phyloP scores from a whole-genome alignment of 2,329 filamentous ascomycete genomes.

The Phialemoniopsis sp. region DNA sequence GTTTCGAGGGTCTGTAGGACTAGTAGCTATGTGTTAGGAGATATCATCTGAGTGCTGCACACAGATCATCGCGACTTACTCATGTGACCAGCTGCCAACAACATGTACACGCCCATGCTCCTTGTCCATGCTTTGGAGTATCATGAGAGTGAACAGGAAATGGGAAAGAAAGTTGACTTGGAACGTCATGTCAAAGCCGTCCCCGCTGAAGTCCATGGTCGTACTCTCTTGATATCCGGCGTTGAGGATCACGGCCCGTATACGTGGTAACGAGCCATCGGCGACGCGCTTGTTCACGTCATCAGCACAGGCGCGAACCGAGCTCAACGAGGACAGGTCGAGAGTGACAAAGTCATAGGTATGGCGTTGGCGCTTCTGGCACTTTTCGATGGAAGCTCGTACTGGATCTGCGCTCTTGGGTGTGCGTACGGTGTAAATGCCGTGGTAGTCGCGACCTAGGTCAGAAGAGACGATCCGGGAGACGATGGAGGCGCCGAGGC shows the following conservation, averaged over 20 bases:
- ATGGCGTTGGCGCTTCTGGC: not conserved
- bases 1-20: conserved; percentile 10
- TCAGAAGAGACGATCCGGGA: conserved; percentile 8
- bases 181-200: conserved; percentile 23
- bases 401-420: conserved; percentile 4
- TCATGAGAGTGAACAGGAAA: conserved; percentile 20
- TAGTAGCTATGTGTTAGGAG: no score
- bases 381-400: no score
- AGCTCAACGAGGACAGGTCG: conserved; percentile 11
- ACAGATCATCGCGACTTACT: conserved; percentile 13
- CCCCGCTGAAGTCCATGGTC: conserved; percentile 16
- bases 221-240: conserved; percentile 17
- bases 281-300: conserved; percentile 12
- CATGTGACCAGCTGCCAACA: conserved; percentile 20
- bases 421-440: conserved; percentile 14
- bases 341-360: conserved; percentile 1
- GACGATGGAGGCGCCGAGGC: conserved; percentile 13
- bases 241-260: conserved; percentile 18
- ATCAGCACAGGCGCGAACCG: conserved; percentile 10
- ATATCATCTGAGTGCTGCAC: not conserved
- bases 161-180: conserved; percentile 21
- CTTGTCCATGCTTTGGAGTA: conserved; percentile 23
- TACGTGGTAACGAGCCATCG: conserved; percentile 16
- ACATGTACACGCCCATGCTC: conserved; percentile 19
- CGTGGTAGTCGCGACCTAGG: conserved; percentile 7